Conservation (phyloP, 2,329 filamentous ascomycete genomes). For the Anthostomella pinea region DNA sequence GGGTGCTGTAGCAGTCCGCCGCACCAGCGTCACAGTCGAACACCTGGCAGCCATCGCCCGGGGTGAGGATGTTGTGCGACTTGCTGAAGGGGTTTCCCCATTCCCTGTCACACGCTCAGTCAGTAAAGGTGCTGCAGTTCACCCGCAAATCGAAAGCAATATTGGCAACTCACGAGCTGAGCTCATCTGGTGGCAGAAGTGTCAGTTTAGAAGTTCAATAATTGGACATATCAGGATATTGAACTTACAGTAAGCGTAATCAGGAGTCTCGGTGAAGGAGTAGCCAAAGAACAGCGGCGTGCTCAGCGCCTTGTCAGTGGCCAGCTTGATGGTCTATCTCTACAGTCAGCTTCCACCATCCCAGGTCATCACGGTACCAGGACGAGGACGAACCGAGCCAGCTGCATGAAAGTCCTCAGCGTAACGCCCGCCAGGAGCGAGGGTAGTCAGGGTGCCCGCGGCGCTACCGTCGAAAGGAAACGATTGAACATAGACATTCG, state of each 20-base stretch:
- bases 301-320: constrained; percentile 35
- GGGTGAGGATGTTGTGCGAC: constrained; percentile 35
- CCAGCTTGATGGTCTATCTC: constrained; percentile 40
- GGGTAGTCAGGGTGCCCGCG: constrained; percentile 32
- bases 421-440: constrained; percentile 20
- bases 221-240: no score
- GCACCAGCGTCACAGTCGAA: constrained; percentile 39
- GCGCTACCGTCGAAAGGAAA: constrained; percentile 32
- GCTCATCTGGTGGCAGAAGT: constrained; percentile 31
- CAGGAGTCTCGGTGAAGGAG: constrained; percentile 34
- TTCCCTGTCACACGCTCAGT: constrained; percentile 22
- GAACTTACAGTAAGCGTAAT: constrained; percentile 41
- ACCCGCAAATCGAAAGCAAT: neutral
- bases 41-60: constrained; percentile 35
- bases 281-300: constrained; percentile 42
- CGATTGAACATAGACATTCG: constrained; percentile 37
- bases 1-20: constrained; percentile 39
- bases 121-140: no score
- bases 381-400: no score
- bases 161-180: constrained; percentile 33
- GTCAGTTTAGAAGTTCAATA: constrained; percentile 2
- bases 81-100: constrained; percentile 41
- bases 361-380: no score
- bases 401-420: no score
- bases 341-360: constrained; percentile 10